Base-by-base conservation (phyloP, 768 basidiomycete species). In the Butyriboletus loyo region DNA sequence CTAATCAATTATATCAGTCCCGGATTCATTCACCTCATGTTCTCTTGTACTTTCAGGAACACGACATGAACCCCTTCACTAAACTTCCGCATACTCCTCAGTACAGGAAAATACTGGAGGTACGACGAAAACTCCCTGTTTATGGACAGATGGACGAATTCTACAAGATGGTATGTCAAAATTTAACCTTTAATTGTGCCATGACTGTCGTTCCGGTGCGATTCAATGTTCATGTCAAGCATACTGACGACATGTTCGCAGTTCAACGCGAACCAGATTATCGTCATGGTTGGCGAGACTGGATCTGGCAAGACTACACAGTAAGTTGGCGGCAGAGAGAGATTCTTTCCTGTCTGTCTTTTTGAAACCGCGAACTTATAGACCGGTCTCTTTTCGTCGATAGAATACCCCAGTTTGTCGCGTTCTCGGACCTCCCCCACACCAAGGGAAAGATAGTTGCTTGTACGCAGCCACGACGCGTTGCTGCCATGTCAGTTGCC, bases 401-500 rank as follows among this genome's bases (percentile, higher is more conserved):
- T 63, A 93, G 92, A 73, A 97, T 98, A 64, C 96, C 96, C 1
- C 96, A 98, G 69, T 97, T 98, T 62, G 94, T 95, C 38, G 89
- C 87, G 40, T 98, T 85, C 69, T 92, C 92, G 4, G 96, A 98
- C 70, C 71, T 97, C 30, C 94, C 95, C 0, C 94, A 98, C 66
- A 82, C 85, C 6, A 88, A 82, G 68, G 86, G 91, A 34, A 97
- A 93, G 69, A 73, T 98, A 61, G 86, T 99, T 4, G 96, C 96
- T 0, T 99, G 96, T 64, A 99, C 96, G 3, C 96, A 99, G 66
- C 96, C 96, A 1, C 79, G 96, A 61, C 82, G 96, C 74, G 93
- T 99, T 4, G 94, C 96, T 11, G 94, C 96, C 9, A 98, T 97
- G 92, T 92, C 90, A 15, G 96, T 98, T 2, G 96, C 96, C 21